Conservation (phyloP, 2,329 filamentous ascomycete species). For the Penicillium sp. region DNA sequence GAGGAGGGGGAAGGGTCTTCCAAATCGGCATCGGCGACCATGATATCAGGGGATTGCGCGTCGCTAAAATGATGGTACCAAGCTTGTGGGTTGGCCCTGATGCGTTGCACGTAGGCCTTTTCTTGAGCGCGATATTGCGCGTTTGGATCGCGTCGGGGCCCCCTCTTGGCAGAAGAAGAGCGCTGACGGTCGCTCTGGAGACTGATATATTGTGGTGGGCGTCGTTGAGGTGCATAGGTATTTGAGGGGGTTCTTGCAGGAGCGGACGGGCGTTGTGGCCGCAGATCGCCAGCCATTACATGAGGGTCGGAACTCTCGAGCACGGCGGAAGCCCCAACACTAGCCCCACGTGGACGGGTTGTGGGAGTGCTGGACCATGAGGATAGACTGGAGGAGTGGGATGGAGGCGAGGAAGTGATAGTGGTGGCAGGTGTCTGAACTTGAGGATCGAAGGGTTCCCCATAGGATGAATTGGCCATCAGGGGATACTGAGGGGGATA, state of each 20-base stretch:
- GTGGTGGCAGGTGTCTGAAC: slow-evolving; percentile 36
- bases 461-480: slow-evolving; percentile 37
- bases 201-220: slow-evolving; percentile 55
- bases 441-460: slow-evolving; percentile 36
- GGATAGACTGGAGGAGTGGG: slow-evolving; percentile 31
- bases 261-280: slow-evolving; percentile 68
- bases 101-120: slow-evolving; percentile 89
- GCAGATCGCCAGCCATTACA: slow-evolving; percentile 39
- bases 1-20: slow-evolving; percentile 90
- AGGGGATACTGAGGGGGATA: slow-evolving; percentile 39
- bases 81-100: slow-evolving; percentile 78
- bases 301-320: slow-evolving; percentile 46
- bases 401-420: slow-evolving; percentile 39
- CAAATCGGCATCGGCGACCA: slow-evolving; percentile 77
- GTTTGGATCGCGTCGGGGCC: slow-evolving; percentile 65
- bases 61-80: slow-evolving; percentile 68
- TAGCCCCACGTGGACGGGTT: slow-evolving; percentile 48
- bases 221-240: slow-evolving; percentile 72
- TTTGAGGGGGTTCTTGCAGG: slow-evolving; percentile 76
- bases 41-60: slow-evolving; percentile 69
- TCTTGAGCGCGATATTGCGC: slow-evolving; percentile 83
- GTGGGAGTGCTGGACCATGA: slow-evolving; percentile 43
- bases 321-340: slow-evolving; percentile 45
- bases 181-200: slow-evolving; percentile 56
- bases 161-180: slow-evolving; percentile 60